These are phyloP conservation scores for Vigna mungo DNA, from an alignment of 306 rosid species.

Conservation along the genomic window DNA sequence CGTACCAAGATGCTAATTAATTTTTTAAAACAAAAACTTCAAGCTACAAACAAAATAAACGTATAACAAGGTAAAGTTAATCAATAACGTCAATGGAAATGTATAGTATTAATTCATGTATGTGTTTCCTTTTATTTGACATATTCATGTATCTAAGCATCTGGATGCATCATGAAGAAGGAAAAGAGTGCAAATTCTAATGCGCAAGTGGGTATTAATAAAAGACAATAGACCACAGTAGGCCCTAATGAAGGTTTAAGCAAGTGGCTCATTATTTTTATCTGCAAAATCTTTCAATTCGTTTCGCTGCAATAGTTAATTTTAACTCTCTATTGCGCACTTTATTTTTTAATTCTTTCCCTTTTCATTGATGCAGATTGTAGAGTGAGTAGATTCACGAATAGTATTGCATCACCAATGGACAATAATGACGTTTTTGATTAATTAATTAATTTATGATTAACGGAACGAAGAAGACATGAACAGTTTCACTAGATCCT, in stretches of 20 bases:
- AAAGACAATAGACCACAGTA: not conserved
- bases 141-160: slow-evolving; percentile 4
- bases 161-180: not conserved
- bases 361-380: not conserved
- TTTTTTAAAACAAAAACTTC: not conserved
- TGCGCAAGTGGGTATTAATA: slow-evolving; percentile 13
- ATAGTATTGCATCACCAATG: not conserved
- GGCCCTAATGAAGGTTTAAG: slow-evolving; percentile 1
- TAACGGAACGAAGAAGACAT: not conserved
- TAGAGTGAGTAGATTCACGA: not conserved
- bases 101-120: not conserved
- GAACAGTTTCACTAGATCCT: not conserved
- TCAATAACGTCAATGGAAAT: not conserved
- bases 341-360: not conserved
- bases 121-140: not conserved
- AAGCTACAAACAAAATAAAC: not conserved
- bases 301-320: not conserved
- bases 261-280: slow-evolving; percentile 39
- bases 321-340: not conserved
- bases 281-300: not conserved
- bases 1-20: not conserved
- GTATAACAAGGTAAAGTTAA: too few relatives aligned
- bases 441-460: not conserved
- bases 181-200: not conserved
- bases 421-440: not conserved